Conservation (phyloP, 1,284 basidiomycete species). For the Ustilago bromivora region DNA sequence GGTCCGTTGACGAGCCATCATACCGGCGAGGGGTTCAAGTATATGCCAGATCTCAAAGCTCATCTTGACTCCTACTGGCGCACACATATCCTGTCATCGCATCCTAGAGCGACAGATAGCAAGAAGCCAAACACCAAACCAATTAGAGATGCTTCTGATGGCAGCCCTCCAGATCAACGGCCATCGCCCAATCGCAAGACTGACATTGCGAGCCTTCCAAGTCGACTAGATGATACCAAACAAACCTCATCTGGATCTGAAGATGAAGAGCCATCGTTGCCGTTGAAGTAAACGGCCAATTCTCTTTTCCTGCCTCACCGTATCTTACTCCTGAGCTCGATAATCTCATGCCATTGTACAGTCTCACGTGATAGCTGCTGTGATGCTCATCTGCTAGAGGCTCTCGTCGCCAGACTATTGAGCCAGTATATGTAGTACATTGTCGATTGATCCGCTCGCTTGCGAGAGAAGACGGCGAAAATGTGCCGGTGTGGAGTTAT, state of each 20-base stretch:
- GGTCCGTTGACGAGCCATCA: slow-evolving; percentile 33
- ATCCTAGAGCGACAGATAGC: neutral
- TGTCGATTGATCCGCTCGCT: neutral
- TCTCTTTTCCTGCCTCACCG: neutral
- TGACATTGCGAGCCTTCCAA: neutral
- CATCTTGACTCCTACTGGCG: slow-evolving; percentile 40
- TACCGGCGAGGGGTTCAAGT: slow-evolving; percentile 17
- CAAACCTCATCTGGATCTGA: slow-evolving; percentile 17
- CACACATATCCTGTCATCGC: slow-evolving; percentile 1
- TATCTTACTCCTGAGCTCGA: neutral
- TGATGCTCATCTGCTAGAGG: neutral
- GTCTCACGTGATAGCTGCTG: neutral
- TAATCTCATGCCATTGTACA: neutral
- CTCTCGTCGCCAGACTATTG: neutral
- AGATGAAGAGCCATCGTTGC: slow-evolving; percentile 29
- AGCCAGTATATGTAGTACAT: neutral
- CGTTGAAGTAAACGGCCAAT: slow-evolving; percentile 7
- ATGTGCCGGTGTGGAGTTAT: neutral
- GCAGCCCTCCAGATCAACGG: neutral
- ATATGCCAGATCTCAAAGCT: slow-evolving; percentile 39
- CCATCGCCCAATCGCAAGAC: slow-evolving; percentile 18
- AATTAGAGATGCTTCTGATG: slow-evolving; percentile 1
- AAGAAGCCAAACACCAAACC: neutral
- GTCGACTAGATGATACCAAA: neutral
- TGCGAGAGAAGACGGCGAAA: neutral